A percentile compares a stretch with the other conserved stretches of the same genome.
Conservation (phyloP, 2,329 filamentous ascomycete genomes). For the Colletotrichum tanaceti region DNA sequence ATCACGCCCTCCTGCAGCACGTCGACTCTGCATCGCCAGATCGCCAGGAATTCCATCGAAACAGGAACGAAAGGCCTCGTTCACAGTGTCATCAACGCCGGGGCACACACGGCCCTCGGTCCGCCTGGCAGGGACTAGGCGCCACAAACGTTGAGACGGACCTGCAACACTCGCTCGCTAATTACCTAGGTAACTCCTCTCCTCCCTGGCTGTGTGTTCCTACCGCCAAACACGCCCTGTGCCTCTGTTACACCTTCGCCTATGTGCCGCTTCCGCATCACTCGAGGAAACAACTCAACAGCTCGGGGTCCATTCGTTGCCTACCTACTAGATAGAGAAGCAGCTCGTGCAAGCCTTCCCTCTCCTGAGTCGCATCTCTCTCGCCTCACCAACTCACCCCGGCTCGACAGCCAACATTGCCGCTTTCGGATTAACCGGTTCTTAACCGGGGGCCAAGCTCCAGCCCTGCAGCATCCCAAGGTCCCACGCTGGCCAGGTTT, state of each 20-base stretch:
- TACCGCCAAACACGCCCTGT: conserved; percentile 16
- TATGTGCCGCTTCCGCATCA: neutral
- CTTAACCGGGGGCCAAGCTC: conserved; percentile 33
- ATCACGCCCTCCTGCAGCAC: conserved; percentile 29
- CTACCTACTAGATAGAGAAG: too few species aligned
- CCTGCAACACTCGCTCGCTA: conserved; percentile 23
- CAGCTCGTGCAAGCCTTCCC: neutral
- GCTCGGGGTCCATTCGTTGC: neutral
- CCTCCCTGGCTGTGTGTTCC: neutral
- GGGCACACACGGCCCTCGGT: conserved; percentile 9
- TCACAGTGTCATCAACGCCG: neutral
- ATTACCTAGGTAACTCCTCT: too few species aligned
- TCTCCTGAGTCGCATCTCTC: neutral
- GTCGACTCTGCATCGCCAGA: conserved; percentile 14
- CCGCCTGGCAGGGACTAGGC: neutral
- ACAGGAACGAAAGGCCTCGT: neutral
- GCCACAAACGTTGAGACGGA: conserved; percentile 30
- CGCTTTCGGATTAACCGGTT: conserved; percentile 27
- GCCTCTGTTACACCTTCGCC: conserved; percentile 23
- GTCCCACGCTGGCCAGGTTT: conserved; percentile 11
- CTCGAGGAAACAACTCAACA: neutral
- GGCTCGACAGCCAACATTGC: conserved; percentile 11
- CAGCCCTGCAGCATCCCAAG: conserved; percentile 33
- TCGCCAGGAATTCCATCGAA: conserved; percentile 18
- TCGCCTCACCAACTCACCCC: neutral